Evolutionary conservation across 805 yeast species (phyloP).

Genomic region (Jamesozyma piceae): DNA sequence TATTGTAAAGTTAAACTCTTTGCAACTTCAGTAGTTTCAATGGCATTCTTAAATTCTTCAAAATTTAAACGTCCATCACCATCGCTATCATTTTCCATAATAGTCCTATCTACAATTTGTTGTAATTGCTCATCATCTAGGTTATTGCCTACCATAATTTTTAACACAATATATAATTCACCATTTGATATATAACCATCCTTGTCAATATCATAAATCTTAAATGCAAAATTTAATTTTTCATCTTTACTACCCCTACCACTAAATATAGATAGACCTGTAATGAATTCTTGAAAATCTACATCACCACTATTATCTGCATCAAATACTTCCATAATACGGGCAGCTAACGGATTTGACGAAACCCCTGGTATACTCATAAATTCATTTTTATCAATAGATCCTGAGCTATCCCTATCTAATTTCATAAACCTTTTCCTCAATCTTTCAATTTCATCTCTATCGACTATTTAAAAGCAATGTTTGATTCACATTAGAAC

Average conservation of each 20-base stretch:
- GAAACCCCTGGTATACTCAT: conserved; percentile 87
- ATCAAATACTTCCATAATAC: conserved; percentile 92
- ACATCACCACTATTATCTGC: conserved; percentile 86
- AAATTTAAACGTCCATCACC: conserved; percentile 81
- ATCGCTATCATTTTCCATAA: conserved; percentile 82
- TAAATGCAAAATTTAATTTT: conserved; percentile 81
- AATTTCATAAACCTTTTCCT: conserved; percentile 90
- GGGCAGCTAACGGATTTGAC: conserved; percentile 76
- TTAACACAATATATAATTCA: conserved; percentile 80
- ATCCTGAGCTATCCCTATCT: conserved; percentile 87
- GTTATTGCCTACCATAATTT: conserved; percentile 95
- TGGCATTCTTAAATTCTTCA: conserved; percentile 72
- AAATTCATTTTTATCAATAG: conserved; percentile 85
- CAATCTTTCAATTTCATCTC: conserved; percentile 84
- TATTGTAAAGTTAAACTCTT: conserved; percentile 46
- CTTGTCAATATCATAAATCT: conserved; percentile 88
- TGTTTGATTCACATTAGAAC: no score
- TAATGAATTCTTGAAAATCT: conserved; percentile 90
- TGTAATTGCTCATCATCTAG: conserved; percentile 80
- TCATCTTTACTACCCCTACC: conserved; percentile 73
- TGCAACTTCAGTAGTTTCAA: conserved; percentile 47
- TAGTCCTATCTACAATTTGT: conserved; percentile 94
- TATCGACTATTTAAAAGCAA: conserved; percentile 57
- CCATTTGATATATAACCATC: conserved; percentile 96
- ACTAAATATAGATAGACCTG: conserved; percentile 79